A percentile compares a stretch with the other conserved stretches of the same genome.
These are phyloP conservation scores for Plasmodium berghei DNA, from an alignment of 169 alveolate genomes.

Conservation along the genomic window DNA sequence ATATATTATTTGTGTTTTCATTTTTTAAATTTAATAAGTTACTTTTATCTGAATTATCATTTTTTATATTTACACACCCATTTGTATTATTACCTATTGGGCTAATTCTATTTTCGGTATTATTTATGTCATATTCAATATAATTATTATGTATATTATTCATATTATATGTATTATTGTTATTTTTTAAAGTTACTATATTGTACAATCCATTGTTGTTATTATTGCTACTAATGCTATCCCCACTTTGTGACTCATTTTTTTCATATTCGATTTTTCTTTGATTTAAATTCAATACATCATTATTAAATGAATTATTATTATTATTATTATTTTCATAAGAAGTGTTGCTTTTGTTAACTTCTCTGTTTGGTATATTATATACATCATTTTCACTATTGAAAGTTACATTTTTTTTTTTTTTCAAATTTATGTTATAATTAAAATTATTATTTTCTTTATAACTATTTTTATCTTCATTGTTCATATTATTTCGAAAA, in stretches of 20 bases:
- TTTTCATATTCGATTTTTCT: no score
- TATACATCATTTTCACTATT: constrained; percentile 26
- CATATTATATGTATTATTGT: not conserved
- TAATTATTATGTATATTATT: constrained; percentile 37
- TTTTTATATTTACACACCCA: not conserved
- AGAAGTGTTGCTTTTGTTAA: not conserved
- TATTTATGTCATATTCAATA: constrained; percentile 52
- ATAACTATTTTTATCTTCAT: not conserved
- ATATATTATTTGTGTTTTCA: not conserved
- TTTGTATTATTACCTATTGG: no score
- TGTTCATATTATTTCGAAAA: no score
- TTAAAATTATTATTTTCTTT: not conserved
- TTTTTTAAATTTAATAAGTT: not conserved
- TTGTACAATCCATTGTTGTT: not conserved
- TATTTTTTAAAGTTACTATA: constrained; percentile 21
- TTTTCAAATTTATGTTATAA: not conserved
- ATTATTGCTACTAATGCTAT: not conserved
- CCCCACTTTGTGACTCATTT: not conserved
- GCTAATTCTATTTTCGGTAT: not conserved
- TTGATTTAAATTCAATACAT: not conserved
- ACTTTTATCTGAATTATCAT: not conserved
- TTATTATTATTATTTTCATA: not conserved
- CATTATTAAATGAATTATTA: not conserved
- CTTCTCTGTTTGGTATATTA: constrained; percentile 17
- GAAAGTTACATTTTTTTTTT: constrained; percentile 38